Evolutionary conservation across 2,329 filamentous ascomycete genomes (phyloP), one percentile per base, ranked within the genome.

Genomic region (Hypoxylon rubiginosum): DNA sequence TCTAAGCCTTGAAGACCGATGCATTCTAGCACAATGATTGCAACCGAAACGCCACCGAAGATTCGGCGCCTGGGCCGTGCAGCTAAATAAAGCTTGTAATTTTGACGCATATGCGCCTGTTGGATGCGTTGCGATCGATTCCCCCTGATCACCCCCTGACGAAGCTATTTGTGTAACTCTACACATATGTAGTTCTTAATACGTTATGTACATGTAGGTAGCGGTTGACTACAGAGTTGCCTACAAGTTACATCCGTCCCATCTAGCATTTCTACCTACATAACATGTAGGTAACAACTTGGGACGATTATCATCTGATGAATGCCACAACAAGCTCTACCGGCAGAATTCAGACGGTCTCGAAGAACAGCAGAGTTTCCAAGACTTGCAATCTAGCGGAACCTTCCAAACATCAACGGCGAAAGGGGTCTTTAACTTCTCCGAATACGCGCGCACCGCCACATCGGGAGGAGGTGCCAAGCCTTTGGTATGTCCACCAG

Each of bases 391-490:
- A 43, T 43, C 15, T 19, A 43, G 39, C 39, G 17, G 7, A 43
- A 43, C 3, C 17, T 15, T 43, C 9, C 39, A 9, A 43, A 17
- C 43, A 7, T 11, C 43, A 13, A 11, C 6, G 17, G 21, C 32
- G 36, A 41, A 43, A 58, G 32, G 15, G 32, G 39, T 56, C 24
- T 19, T 3, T 32, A 32, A 19, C 28, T 45, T 46, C 21, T 30
- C 21, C 41, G 28, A 32, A 52, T 58, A 64, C 55, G 50, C 58
- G 51, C 58, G 64, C 67, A 66, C 67, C 57, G 67, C 67, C 67
- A 69, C 64, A 60, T 62, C 55, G 54, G 52, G 55, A 67, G 55
- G 55, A 61, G 41, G 30, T 58, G 63, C 66, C 66, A 68, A 66
- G 62, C 48, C 7, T 59, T 62, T 59, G 32, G 51, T 57, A 45